Conservation (phyloP, 345 rosid genomes). For the Gynandropsis gynandra region DNA sequence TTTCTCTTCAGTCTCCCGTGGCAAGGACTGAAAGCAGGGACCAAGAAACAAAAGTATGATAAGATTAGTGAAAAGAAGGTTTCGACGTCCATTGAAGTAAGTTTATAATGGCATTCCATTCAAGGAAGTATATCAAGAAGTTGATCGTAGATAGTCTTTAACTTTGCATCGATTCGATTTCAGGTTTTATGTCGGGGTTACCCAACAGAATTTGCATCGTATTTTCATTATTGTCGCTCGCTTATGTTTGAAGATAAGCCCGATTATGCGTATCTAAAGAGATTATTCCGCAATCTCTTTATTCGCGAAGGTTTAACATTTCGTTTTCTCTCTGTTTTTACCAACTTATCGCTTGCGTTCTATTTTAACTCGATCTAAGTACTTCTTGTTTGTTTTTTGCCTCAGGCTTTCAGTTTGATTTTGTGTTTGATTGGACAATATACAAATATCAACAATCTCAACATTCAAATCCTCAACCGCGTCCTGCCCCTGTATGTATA, state of each 20-base stretch:
- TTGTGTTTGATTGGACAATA: slow-evolving; percentile 95
- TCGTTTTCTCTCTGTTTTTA: slow-evolving; percentile 5
- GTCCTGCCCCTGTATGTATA: slow-evolving; percentile 26
- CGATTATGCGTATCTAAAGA: slow-evolving; percentile 88
- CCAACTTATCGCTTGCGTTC: slow-evolving; percentile 1
- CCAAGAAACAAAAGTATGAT: slow-evolving; percentile 93
- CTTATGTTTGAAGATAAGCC: slow-evolving; percentile 92
- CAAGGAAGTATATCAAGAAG: neutral
- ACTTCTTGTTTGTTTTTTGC: slow-evolving; percentile 13
- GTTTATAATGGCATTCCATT: slow-evolving; percentile 1
- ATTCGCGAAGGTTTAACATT: slow-evolving; percentile 66
- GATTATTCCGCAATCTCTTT: slow-evolving; percentile 90
- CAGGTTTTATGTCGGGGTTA: slow-evolving; percentile 84
- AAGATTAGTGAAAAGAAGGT: slow-evolving; percentile 96
- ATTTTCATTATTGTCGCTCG: slow-evolving; percentile 90
- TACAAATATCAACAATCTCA: slow-evolving; percentile 87
- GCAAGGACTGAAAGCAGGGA: slow-evolving; percentile 98
- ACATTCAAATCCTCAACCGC: slow-evolving; percentile 58
- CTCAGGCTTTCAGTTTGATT: slow-evolving; percentile 93
- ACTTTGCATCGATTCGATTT: slow-evolving; percentile 26
- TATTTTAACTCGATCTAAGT: slow-evolving; percentile 9
- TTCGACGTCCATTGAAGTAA: slow-evolving; percentile 66
- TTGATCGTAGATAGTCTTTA: slow-evolving; percentile 13
- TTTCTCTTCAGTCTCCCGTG: slow-evolving; percentile 70
- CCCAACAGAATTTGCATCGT: slow-evolving; percentile 96